These are phyloP conservation scores for Rhizophora apiculata DNA, from an alignment of 345 rosid species.

Conservation along the genomic window DNA sequence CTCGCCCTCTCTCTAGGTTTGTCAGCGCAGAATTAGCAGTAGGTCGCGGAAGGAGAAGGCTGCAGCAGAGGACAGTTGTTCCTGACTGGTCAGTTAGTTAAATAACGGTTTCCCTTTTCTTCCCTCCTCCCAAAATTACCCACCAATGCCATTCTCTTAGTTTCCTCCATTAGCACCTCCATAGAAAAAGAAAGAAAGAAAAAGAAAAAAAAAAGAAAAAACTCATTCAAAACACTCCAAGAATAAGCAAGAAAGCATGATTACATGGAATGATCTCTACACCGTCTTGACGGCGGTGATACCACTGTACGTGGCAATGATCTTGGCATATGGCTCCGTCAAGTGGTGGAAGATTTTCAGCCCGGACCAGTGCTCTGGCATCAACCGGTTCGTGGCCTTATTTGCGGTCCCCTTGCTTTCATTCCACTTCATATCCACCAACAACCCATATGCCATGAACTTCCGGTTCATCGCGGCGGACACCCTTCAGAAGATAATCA, in stretches of 20 bases:
- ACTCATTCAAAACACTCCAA: too few relatives aligned
- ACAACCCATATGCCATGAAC: slow-evolving; percentile 30
- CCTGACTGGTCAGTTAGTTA: slow-evolving; percentile 10
- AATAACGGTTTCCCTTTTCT: slow-evolving; percentile 12
- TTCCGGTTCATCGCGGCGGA: slow-evolving; percentile 37
- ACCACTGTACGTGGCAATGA: slow-evolving; percentile 35
- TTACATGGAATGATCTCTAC: slow-evolving; percentile 24
- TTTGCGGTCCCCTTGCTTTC: slow-evolving; percentile 33
- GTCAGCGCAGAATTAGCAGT: neutral
- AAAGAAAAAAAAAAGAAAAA: too few relatives aligned
- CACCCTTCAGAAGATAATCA: slow-evolving; percentile 32
- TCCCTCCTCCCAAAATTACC: neutral
- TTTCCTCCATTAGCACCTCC: too few relatives aligned
- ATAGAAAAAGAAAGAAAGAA: too few relatives aligned
- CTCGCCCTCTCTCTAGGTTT: neutral
- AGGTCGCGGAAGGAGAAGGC: neutral
- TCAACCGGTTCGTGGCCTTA: slow-evolving; percentile 35
- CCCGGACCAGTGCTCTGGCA: slow-evolving; percentile 35
- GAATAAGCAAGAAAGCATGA: slow-evolving; percentile 8
- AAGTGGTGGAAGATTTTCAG: slow-evolving; percentile 39
- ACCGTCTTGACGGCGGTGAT: slow-evolving; percentile 28
- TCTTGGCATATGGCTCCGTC: slow-evolving; percentile 33
- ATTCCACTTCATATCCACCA: slow-evolving; percentile 23
- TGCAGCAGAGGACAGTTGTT: neutral
- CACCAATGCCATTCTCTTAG: neutral